Evolutionary conservation across 2,329 filamentous ascomycete species (phyloP).

Genomic region (Hypoxylon sp.): DNA sequence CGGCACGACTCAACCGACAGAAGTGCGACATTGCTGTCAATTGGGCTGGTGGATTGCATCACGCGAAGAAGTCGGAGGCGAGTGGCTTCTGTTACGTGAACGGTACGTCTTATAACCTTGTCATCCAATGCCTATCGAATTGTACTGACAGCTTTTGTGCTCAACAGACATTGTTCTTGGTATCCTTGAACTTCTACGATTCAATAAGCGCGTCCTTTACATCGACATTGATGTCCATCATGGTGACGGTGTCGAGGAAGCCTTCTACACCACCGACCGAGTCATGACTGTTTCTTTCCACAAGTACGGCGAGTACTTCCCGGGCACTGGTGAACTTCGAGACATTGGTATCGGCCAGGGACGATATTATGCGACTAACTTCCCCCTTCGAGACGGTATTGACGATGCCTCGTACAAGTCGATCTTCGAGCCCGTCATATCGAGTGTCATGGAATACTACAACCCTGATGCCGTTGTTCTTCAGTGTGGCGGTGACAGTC

Average conservation of each 20-base stretch:
- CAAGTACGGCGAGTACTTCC: constrained; percentile 98
- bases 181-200: constrained; percentile 90
- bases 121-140: background rate
- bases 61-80: constrained; percentile 96
- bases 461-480: constrained; percentile 92
- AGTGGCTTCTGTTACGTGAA: constrained; percentile 99
- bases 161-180: constrained; percentile 93
- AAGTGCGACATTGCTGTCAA: constrained; percentile 98
- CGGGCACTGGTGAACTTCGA: constrained; percentile 88
- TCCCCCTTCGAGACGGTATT: constrained; percentile 91
- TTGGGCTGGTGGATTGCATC: constrained; percentile 97
- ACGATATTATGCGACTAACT: constrained; percentile 92
- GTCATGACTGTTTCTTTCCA: constrained; percentile 96
- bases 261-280: constrained; percentile 92
- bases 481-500: constrained; percentile 94
- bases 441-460: constrained; percentile 88
- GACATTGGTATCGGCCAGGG: constrained; percentile 90
- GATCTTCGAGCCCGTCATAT: constrained; percentile 92
- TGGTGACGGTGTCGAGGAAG: constrained; percentile 92
- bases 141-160: constrained; percentile 59
- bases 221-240: constrained; percentile 97
- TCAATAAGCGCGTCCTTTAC: constrained; percentile 96
- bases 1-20: constrained; percentile 87
- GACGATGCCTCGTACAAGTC: constrained; percentile 90
- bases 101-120: constrained; percentile 69